A percentile compares a stretch with the other conserved stretches of the same genome.
Conservation (phyloP, 208 protist genomes). For the Acanthamoeba lenticulata region DNA sequence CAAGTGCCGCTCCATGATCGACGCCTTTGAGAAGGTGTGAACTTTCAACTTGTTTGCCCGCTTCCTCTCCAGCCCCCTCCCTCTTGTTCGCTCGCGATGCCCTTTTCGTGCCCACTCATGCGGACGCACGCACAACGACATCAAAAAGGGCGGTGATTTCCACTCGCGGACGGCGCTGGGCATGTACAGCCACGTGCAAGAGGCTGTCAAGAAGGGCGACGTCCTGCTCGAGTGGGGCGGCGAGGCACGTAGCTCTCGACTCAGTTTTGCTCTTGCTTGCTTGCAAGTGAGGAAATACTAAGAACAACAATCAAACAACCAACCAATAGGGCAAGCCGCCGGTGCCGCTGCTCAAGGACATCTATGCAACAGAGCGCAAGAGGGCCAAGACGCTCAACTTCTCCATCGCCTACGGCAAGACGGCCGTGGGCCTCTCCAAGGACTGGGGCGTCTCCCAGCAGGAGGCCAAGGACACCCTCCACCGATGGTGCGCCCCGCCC, state of each 20-base stretch:
- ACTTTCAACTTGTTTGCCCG: not conserved
- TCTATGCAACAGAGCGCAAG: constrained; percentile 83
- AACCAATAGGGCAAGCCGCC: constrained; percentile 71
- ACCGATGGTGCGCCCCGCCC: constrained; percentile 71
- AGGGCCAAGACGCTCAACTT: constrained; percentile 89
- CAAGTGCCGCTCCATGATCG: constrained; percentile 83
- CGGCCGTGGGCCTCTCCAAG: constrained; percentile 79
- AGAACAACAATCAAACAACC: not conserved
- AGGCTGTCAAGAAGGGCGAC: constrained; percentile 75
- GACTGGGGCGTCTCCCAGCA: constrained; percentile 84
- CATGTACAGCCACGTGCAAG: constrained; percentile 86
- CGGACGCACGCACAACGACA: too few relatives aligned
- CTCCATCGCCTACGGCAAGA: constrained; percentile 88
- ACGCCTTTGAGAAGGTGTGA: constrained; percentile 70
- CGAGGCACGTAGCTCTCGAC: not conserved
- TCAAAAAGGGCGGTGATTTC: constrained; percentile 83
- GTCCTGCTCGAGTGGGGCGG: constrained; percentile 83
- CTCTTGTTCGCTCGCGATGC: not conserved
- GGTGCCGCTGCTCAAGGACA: constrained; percentile 85
- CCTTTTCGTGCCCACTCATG: too few relatives aligned
- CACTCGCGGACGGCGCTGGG: constrained; percentile 88
- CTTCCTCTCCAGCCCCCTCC: not conserved
- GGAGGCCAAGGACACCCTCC: constrained; percentile 83
- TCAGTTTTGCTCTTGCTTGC: not conserved
- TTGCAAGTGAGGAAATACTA: not conserved